Evolutionary conservation across 2,329 filamentous ascomycete genomes (phyloP), one percentile per base, ranked within the genome.

Genomic region (Pseudogymnoascus sp.): DNA sequence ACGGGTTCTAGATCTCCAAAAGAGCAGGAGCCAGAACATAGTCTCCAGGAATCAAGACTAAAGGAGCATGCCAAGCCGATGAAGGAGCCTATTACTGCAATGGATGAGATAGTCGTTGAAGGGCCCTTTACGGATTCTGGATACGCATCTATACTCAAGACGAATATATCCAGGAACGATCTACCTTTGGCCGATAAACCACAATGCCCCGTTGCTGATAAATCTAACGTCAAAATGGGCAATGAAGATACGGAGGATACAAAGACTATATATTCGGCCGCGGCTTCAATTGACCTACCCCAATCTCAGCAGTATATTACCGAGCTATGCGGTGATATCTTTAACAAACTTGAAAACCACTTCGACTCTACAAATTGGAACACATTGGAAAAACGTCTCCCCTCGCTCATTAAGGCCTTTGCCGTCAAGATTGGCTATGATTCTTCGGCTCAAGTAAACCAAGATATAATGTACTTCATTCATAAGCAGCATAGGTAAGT

Each of bases 331-430:
- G 36, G 28, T n/a, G 31, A 59, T 65, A 63, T 65, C 21, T 61
- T 42, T 40, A 17, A 19, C 4, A 63, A 63, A 31, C 50, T 65
- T 17, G 11, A 35, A n/a, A 40, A 63, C 6, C 23, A 26, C n/a
- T 19, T 63, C 28, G 19, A 63, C 17, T 17, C 61, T 44, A 38
- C 10, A 53, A 61, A 62, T 61, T 47, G 61, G 61, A 26, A 47
- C 21, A 57, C 19, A 4, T 31, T 53, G 15, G 47, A 53, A 53
- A 19, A 4, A 31, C 50, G 19, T 21, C 63, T 65, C 33, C 63
- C 63, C 15, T 63, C 60, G 13, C 60, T 65, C 31, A 64, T 65
- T 15, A 64, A 65, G 23, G 62, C 62, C 31, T 64, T 65, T 60
- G 64, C 64, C 7, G 26, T 65, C 13, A 65, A 53, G 23, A 47